Evolutionary conservation across 331 rosid species (phyloP).

Genomic region (Rosa hybrid): DNA sequence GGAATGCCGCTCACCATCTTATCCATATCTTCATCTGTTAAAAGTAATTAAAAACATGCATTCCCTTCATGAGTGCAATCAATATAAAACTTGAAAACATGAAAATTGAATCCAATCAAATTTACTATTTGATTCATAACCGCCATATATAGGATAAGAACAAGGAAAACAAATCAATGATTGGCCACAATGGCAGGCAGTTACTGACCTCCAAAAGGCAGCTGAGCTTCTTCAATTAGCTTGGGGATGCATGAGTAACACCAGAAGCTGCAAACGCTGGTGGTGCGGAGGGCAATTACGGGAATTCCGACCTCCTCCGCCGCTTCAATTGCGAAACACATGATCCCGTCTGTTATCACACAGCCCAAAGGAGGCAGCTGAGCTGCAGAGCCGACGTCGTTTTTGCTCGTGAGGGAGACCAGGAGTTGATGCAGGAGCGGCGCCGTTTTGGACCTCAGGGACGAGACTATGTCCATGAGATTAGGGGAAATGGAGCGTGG

Average conservation of each 20-base stretch:
- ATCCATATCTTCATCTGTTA: neutral
- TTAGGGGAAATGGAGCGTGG: neutral
- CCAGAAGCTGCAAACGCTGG: constrained; percentile 16
- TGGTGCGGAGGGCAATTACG: neutral
- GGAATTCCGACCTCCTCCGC: constrained; percentile 10
- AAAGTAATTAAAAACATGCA: neutral
- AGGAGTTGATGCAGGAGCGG: constrained; percentile 3
- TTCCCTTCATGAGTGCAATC: neutral
- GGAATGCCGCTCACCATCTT: neutral
- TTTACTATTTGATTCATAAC: no score
- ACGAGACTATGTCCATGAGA: neutral
- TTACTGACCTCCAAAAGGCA: constrained; percentile 11
- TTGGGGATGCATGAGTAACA: neutral
- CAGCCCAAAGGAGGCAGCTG: constrained; percentile 9
- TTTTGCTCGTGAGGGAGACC: neutral
- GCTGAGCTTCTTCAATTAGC: constrained; percentile 9
- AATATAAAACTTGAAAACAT: neutral
- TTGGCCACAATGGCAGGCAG: neutral
- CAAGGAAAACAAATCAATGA: no score
- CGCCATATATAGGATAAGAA: no score
- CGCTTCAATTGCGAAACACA: constrained; percentile 3
- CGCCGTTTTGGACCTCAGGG: neutral
- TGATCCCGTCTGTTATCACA: constrained; percentile 1
- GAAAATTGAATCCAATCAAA: no score
- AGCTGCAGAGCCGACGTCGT: neutral